A percentile compares a stretch with the other conserved stretches of the same genome.
These are phyloP conservation scores for Pyrenophora graminea DNA, from an alignment of 2,329 filamentous ascomycete species.

Conservation along the genomic window DNA sequence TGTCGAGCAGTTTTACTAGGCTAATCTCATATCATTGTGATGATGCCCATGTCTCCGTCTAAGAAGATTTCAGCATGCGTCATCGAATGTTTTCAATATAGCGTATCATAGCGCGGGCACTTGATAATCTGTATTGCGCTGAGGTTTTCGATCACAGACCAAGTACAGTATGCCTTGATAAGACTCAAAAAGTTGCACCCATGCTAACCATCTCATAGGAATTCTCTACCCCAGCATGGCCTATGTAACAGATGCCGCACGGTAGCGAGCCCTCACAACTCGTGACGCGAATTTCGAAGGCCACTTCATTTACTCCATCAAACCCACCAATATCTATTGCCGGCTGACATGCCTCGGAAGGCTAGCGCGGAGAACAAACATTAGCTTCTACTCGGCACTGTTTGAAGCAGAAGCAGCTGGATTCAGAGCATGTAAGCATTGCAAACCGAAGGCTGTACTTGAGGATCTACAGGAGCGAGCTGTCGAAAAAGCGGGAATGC, in stretches of 20 bases:
- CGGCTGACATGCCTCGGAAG: constrained; percentile 64
- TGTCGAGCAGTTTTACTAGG: neutral
- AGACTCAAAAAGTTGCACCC: neutral
- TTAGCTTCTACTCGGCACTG: constrained; percentile 58
- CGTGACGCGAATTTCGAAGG: constrained; percentile 51
- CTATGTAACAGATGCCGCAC: constrained; percentile 38
- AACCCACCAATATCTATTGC: constrained; percentile 63
- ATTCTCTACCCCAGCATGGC: constrained; percentile 22
- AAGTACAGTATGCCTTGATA: neutral
- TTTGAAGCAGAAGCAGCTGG: constrained; percentile 54
- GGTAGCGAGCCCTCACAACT: constrained; percentile 50
- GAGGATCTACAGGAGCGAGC: constrained; percentile 52
- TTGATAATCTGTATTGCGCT: neutral
- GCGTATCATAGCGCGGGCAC: constrained; percentile 24
- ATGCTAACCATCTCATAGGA: neutral
- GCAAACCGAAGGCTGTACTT: constrained; percentile 52
- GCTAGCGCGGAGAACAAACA: constrained; percentile 61
- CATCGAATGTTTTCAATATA: constrained; percentile 29
- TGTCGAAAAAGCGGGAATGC: constrained; percentile 46
- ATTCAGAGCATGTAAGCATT: constrained; percentile 63
- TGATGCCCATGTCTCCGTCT: neutral
- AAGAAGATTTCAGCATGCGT: constrained; percentile 6
- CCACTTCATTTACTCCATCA: constrained; percentile 61
- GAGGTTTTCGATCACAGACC: neutral
- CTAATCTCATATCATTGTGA: neutral